Conservation (phyloP, 2,329 filamentous ascomycete genomes). For the Verticillium zaregamsianum region DNA sequence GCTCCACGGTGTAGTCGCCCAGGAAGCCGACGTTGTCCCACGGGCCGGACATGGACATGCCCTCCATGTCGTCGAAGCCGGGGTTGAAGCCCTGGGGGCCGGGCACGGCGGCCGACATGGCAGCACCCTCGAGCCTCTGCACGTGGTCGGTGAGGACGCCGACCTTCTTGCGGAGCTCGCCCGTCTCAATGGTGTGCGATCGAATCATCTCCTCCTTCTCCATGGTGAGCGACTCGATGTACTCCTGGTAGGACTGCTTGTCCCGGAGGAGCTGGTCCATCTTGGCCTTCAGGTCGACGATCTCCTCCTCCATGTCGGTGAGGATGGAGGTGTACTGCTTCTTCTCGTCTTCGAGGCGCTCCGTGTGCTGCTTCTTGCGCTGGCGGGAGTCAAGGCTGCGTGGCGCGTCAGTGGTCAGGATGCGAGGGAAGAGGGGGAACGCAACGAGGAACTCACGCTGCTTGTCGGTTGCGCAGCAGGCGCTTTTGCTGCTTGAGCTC, state of each 20-base stretch:
- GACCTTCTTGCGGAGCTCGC: slow-evolving; percentile 89
- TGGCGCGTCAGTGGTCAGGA: slow-evolving; percentile 7
- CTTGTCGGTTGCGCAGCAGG: slow-evolving; percentile 89
- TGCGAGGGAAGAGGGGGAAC: slow-evolving; percentile 18
- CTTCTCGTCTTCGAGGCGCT: slow-evolving; percentile 94
- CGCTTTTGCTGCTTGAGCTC: slow-evolving; percentile 98
- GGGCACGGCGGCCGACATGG: slow-evolving; percentile 34
- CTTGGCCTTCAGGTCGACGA: slow-evolving; percentile 63
- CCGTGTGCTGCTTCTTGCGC: slow-evolving; percentile 97
- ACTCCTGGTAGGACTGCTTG: slow-evolving; percentile 69
- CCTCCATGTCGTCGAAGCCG: slow-evolving; percentile 78
- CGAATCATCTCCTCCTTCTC: slow-evolving; percentile 93
- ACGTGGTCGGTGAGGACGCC: slow-evolving; percentile 72
- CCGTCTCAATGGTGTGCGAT: slow-evolving; percentile 83
- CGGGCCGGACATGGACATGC: slow-evolving; percentile 71
- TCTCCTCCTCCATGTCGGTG: slow-evolving; percentile 71
- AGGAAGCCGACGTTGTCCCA: slow-evolving; percentile 84
- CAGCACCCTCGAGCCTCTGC: slow-evolving; percentile 64
- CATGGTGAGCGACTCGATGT: slow-evolving; percentile 70
- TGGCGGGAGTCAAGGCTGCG: slow-evolving; percentile 87
- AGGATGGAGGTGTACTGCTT: slow-evolving; percentile 81
- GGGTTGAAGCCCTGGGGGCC: slow-evolving; percentile 62
- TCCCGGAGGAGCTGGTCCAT: slow-evolving; percentile 68
- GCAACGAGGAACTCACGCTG: slow-evolving; percentile 70
- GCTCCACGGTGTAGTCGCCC: slow-evolving; percentile 63